These are phyloP conservation scores for Phlegmacium glaucopus DNA, from an alignment of 768 basidiomycete species.

Conservation along the genomic window DNA sequence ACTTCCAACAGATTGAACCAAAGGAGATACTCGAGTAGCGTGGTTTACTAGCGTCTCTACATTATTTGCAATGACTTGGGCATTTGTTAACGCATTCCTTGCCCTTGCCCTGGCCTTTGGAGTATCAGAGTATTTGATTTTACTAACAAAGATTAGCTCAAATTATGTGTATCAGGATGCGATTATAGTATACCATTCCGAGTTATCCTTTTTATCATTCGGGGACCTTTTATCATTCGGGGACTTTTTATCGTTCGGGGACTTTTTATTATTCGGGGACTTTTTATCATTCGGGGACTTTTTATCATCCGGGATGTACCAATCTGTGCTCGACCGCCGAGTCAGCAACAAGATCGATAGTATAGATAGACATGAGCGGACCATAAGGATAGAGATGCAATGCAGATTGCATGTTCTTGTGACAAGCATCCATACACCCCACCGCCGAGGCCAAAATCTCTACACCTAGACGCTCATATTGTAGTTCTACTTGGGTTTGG, in stretches of 20 bases:
- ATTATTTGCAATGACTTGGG: constrained; percentile 32
- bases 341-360: neutral
- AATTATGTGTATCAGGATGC: constrained; percentile 7
- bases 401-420: constrained; percentile 32
- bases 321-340: constrained; percentile 23
- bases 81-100: constrained; percentile 35
- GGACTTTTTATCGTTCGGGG: no score
- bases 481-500: constrained; percentile 31
- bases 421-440: constrained; percentile 28
- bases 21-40: constrained; percentile 32
- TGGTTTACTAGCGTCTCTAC: constrained; percentile 34
- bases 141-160: neutral
- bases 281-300: no score
- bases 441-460: constrained; percentile 37
- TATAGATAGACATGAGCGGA: constrained; percentile 10
- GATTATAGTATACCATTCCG: constrained; percentile 19
- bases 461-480: constrained; percentile 37
- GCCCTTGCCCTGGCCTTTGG: no score
- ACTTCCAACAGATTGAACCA: constrained; percentile 34
- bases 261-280: no score
- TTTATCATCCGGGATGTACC: no score
- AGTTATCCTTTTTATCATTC: no score
- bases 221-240: no score
- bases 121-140: no score
- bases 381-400: constrained; percentile 38